Percentiles rank a stretch among this genome's conserved stretches.
phyloP scores from a whole-genome alignment of 345 rosid species.

The Ceriops zippeliana region DNA sequence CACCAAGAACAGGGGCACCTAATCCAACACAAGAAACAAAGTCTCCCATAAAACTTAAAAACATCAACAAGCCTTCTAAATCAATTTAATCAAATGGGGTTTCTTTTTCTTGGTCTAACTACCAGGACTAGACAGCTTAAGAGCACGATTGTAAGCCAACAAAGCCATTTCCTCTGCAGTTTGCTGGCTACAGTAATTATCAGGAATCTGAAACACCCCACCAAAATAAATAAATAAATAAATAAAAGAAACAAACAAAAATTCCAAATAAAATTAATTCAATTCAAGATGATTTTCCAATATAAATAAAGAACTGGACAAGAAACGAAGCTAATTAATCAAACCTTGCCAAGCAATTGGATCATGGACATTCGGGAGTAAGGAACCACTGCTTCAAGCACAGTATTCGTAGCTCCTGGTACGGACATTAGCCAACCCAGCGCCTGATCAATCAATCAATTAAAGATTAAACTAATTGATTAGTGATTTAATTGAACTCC shows the following conservation, averaged over 20 bases:
- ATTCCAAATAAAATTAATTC: not conserved
- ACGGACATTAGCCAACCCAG: constrained; percentile 74
- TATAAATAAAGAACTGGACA: not conserved
- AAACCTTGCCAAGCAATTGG: constrained; percentile 60
- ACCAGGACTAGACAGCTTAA: constrained; percentile 83
- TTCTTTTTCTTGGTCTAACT: not conserved
- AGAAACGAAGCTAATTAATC: not conserved
- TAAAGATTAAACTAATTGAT: not conserved
- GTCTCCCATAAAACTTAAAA: not conserved
- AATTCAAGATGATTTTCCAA: not conserved
- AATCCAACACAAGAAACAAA: constrained; percentile 15
- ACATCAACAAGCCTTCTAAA: too few species aligned
- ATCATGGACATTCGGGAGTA: constrained; percentile 60
- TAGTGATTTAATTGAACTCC: too few species aligned
- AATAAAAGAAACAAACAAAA: not conserved
- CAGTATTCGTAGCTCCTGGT: constrained; percentile 85
- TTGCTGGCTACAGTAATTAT: constrained; percentile 47
- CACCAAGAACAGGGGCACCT: constrained; percentile 78
- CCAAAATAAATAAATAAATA: too few species aligned
- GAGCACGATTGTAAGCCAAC: constrained; percentile 82
- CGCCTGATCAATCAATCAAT: constrained; percentile 35
- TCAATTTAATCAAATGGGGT: not conserved
- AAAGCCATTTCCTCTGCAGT: constrained; percentile 70
- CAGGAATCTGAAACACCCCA: constrained; percentile 48
- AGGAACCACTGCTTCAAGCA: constrained; percentile 81